Base-by-base conservation (phyloP, 345 rosid species). In the Brassica cretica region DNA sequence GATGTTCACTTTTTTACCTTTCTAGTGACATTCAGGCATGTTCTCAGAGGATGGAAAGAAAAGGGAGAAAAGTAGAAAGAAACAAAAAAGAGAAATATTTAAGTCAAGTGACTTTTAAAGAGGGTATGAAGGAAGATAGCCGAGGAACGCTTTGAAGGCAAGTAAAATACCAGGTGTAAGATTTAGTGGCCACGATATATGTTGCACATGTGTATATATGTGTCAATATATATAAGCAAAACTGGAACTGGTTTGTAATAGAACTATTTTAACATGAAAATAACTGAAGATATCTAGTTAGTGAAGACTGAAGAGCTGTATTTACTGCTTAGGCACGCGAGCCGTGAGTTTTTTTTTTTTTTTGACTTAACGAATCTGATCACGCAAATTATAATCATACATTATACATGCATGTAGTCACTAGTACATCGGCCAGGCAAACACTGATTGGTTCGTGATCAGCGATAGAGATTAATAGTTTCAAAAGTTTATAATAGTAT, bases 21-120 rank as follows among this genome's bases (percentile, higher is more conserved):
- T 92, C 93, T 85, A 89, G 88, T 88, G 81, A 91, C 97, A 92
- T 92, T 88, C 91, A 94, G 88, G 95, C 97, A 92, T 92, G 91
- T 93, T 87, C 88, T 86, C 84, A 41, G 21, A 33, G 55, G 83
- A 77, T 68, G 51, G 14, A 71, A 76, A 24, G 37, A 75, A 66
- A 67, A 71, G 74, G 44, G 51, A 77, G 80, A 78, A 76, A 73
- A 62, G 60, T 71, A 53, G 80, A 75, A 59, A 70, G 58, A 58
- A 76, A 44, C 64, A 55, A 71, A 76, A 76, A 77, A 79, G 64
- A 74, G 66, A 70, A 41, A 55, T 81, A 37, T 25, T 76, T 72
- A 70, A 75, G 59, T 70, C 66, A 76, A 72, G 63, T 30, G 66
- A 56, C 69, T 72, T 71, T 74, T 79, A 76, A 79, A 81, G 70